Conservation (phyloP, 306 rosid genomes). For the Trifolium dubium region DNA sequence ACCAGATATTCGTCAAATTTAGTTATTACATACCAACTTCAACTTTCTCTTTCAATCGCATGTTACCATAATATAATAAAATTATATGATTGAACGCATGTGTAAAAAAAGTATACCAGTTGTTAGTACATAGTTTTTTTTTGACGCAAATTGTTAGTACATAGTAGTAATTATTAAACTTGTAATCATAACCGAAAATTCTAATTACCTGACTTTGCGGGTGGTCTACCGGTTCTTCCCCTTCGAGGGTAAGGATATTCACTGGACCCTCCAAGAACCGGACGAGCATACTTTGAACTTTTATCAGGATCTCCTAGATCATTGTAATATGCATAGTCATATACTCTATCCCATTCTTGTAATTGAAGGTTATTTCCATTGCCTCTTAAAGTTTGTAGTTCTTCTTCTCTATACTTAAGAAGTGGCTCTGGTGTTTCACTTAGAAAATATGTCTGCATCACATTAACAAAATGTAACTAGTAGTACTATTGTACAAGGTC, state of each 20-base stretch:
- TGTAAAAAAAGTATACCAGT: background rate
- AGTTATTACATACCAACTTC: too few relatives aligned
- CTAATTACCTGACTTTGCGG: constrained; percentile 59
- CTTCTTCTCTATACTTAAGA: constrained; percentile 69
- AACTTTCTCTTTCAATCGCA: background rate
- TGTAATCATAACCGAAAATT: background rate
- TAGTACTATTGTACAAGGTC: background rate
- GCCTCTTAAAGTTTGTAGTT: constrained; percentile 70
- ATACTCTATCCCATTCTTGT: constrained; percentile 77
- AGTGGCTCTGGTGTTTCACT: constrained; percentile 71
- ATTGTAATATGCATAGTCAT: constrained; percentile 79
- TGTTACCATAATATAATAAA: background rate
- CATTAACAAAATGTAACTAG: background rate
- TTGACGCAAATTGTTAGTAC: background rate
- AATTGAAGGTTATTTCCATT: constrained; percentile 58
- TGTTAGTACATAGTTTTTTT: background rate
- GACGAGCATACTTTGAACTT: constrained; percentile 58
- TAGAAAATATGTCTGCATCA: constrained; percentile 67
- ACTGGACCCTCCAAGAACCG: constrained; percentile 78
- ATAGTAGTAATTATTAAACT: background rate
- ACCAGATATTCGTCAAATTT: too few relatives aligned
- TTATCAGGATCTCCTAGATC: constrained; percentile 68
- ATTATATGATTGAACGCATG: background rate
- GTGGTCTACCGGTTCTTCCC: constrained; percentile 76
- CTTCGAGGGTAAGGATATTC: constrained; percentile 85